Percentiles rank a stretch among this genome's conserved stretches.
phyloP scores from a whole-genome alignment of 1,284 basidiomycete genomes.

The Lignosus rhinocerotis region DNA sequence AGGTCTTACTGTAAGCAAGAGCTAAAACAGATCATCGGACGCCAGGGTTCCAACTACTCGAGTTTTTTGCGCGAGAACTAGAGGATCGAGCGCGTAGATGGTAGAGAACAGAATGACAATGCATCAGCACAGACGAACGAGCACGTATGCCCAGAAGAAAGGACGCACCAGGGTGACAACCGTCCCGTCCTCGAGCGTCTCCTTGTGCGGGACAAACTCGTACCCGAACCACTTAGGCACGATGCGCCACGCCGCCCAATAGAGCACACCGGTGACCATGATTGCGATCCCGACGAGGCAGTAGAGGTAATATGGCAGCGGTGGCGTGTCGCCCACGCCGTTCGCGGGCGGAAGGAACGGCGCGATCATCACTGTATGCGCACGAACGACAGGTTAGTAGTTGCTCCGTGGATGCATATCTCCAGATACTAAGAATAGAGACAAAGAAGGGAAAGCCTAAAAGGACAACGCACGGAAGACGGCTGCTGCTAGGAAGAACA shows the following conservation, averaged over 20 bases:
- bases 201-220: conserved; percentile 47
- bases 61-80: too few species aligned
- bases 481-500: conserved; percentile 55
- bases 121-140: too few species aligned
- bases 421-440: too few species aligned
- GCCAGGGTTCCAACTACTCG: too few species aligned
- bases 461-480: conserved; percentile 44
- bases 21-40: too few species aligned
- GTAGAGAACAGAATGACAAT: too few species aligned
- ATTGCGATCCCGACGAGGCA: conserved; percentile 56
- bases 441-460: too few species aligned
- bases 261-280: conserved; percentile 46
- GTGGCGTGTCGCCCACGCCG: conserved; percentile 57
- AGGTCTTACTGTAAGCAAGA: too few species aligned
- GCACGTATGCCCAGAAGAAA: background rate
- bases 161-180: conserved; percentile 51
- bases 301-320: conserved; percentile 62
- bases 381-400: background rate
- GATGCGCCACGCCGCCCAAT: conserved; percentile 58
- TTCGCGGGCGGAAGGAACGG: conserved; percentile 58
- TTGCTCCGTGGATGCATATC: background rate
- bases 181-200: conserved; percentile 54
- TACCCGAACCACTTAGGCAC: conserved; percentile 53
- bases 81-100: too few species aligned
- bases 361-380: conserved; percentile 46